A percentile compares a stretch with the other conserved stretches of the same genome.
These are phyloP conservation scores for Suillus paluster DNA, from an alignment of 768 basidiomycete genomes.

Conservation along the genomic window DNA sequence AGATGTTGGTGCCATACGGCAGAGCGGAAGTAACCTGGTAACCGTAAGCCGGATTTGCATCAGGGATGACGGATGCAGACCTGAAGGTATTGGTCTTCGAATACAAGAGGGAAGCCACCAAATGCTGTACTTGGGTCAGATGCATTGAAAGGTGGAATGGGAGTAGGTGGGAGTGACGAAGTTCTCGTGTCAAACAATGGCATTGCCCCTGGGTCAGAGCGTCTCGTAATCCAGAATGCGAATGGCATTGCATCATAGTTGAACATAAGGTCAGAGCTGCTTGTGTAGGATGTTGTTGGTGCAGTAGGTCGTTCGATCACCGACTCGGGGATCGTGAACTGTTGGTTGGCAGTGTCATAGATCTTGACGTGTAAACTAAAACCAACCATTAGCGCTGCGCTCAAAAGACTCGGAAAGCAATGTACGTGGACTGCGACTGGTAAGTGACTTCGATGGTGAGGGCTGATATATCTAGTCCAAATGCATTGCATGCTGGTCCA, in stretches of 20 bases:
- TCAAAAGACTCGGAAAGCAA: neutral
- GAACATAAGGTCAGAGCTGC: constrained; percentile 62
- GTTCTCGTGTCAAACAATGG: constrained; percentile 70
- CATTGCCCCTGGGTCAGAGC: constrained; percentile 49
- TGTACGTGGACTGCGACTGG: constrained; percentile 51
- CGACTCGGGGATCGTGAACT: constrained; percentile 64
- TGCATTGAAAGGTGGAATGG: constrained; percentile 46
- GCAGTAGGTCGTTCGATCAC: constrained; percentile 45
- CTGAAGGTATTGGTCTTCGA: constrained; percentile 77
- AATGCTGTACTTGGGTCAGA: constrained; percentile 54
- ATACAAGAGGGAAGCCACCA: constrained; percentile 64
- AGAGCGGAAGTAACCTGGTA: constrained; percentile 64
- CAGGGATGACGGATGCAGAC: constrained; percentile 27
- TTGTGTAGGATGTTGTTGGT: constrained; percentile 33
- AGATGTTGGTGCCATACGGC: constrained; percentile 70
- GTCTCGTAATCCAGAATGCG: constrained; percentile 75
- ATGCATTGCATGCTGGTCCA: constrained; percentile 60
- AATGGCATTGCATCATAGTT: constrained; percentile 64
- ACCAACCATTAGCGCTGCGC: neutral
- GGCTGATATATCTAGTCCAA: constrained; percentile 56
- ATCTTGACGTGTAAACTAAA: constrained; percentile 65
- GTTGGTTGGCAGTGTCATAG: constrained; percentile 55
- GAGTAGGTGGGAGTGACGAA: constrained; percentile 57
- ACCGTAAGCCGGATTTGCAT: neutral
- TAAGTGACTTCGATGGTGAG: constrained; percentile 66